Conservation (phyloP, 2,329 filamentous ascomycete genomes). For the Alternaria incomplexa region DNA sequence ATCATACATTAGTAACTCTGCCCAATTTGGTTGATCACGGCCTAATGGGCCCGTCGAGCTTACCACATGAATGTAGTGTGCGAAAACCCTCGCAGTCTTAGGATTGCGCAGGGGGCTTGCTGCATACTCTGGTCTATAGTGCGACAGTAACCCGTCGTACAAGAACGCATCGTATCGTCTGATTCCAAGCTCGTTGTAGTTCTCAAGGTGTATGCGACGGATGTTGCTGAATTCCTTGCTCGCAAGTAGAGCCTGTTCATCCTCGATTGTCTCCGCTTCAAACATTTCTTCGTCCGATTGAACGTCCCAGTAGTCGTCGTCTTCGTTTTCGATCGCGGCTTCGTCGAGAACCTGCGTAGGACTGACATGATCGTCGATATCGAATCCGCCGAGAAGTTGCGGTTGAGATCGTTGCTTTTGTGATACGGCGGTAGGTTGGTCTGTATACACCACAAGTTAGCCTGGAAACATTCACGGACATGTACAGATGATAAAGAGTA, state of each 20-base stretch:
- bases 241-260: slow-evolving; percentile 30
- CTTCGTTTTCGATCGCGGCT: slow-evolving; percentile 52
- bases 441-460: slow-evolving; percentile 33
- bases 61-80: slow-evolving; percentile 83
- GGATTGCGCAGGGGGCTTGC: slow-evolving; percentile 76
- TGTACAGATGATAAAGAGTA: background rate
- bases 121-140: slow-evolving; percentile 54
- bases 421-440: slow-evolving; percentile 26
- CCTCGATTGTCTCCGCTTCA: slow-evolving; percentile 25
- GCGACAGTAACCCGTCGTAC: slow-evolving; percentile 54
- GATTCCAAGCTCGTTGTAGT: slow-evolving; percentile 43
- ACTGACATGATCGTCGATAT: slow-evolving; percentile 49
- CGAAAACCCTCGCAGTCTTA: slow-evolving; percentile 82
- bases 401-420: slow-evolving; percentile 20
- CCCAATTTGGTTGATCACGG: background rate
- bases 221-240: slow-evolving; percentile 47
- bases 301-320: slow-evolving; percentile 59
- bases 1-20: slow-evolving; percentile 7
- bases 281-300: slow-evolving; percentile 55
- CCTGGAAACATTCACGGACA: slow-evolving; percentile 5
- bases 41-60: background rate
- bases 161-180: slow-evolving; percentile 56
- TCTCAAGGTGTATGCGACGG: slow-evolving; percentile 45
- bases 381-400: slow-evolving; percentile 39
- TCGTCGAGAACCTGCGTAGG: slow-evolving; percentile 46